These are phyloP conservation scores for Fusarium floridanum DNA, from an alignment of 2,329 filamentous ascomycete genomes.

Conservation along the genomic window DNA sequence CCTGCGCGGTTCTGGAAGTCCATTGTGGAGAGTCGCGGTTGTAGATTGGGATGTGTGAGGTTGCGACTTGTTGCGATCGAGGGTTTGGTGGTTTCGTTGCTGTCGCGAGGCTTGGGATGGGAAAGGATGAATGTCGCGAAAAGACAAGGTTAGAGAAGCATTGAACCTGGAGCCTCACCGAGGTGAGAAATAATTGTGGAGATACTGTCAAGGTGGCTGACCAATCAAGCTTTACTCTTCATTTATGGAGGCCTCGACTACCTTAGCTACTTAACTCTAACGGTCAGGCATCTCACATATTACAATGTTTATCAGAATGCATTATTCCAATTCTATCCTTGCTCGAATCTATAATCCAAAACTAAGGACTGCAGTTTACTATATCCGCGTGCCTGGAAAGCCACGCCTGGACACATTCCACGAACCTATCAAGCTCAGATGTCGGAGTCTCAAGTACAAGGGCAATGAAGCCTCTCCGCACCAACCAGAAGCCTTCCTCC, in stretches of 20 bases:
- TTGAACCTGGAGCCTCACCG: conserved; percentile 20
- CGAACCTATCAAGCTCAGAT: conserved; percentile 57
- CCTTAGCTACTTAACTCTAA: no score
- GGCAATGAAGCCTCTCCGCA: conserved; percentile 56
- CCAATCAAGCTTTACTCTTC: conserved; percentile 34
- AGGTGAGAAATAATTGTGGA: conserved; percentile 24
- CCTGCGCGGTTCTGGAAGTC: conserved; percentile 92
- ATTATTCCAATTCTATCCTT: neutral
- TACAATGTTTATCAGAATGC: neutral
- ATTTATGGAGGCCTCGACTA: neutral
- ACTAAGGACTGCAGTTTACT: conserved; percentile 7
- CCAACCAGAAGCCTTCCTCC: conserved; percentile 58
- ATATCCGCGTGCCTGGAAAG: conserved; percentile 45
- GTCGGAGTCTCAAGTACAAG: conserved; percentile 55
- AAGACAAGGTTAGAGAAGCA: conserved; percentile 29
- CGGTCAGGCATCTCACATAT: neutral
- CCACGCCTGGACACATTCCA: conserved; percentile 53
- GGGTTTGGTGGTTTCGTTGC: neutral
- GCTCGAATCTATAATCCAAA: neutral
- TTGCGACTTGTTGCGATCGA: neutral
- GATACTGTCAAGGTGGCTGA: neutral
- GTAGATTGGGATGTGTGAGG: neutral
- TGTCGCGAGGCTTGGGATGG: conserved; percentile 27
- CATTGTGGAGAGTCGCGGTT: conserved; percentile 57
- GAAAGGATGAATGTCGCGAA: conserved; percentile 26